Evolutionary conservation across 805 yeast genomes (phyloP), one percentile per base, ranked within the genome.

Genomic region (Ascoidea tarda): DNA sequence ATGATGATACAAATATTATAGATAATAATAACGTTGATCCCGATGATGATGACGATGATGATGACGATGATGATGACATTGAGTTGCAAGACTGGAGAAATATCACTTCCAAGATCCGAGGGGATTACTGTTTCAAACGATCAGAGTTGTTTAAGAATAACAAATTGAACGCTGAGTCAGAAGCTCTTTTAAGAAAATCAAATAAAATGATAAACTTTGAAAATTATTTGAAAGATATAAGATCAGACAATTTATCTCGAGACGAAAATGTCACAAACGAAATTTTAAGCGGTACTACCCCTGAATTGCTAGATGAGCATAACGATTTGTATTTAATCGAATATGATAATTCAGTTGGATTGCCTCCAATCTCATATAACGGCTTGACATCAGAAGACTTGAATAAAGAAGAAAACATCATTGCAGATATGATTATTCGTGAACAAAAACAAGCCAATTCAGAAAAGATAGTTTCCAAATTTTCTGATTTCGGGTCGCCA

Each of bases 21-120:
- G 53, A 53, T 14, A 54, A 51, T 2, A 51, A 53, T 32, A 46
- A 44, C 8, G 62, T 52, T 16, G 65, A 61, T 6, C 64, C 61
- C 12, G 68, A 66, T 14, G 69, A 71, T 32, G 65, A 61, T 12
- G 69, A 66, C 12, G 69, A 71, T 32, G 76, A 73, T 16, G 75
- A 75, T 32, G 84, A 79, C 52, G 83, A 79, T 50, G 86, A 81
- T 53, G 68, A 77, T 53, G 96, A 87, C 61, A 74, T 85, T 44
- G 96, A 89, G 60, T 67, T 81, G 49, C 84, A 84, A 51, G 79
- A 87, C 0, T 90, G 97, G 97, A 83, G 84, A 59, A 77, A 78
- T n/a, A 66, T 82, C 46, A 88, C 93, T 0, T 85, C 96, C 0
- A 83, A 83, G 55, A 76, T 84, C 0, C 70, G 96, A 53, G 87